A percentile compares a stretch with the other conserved stretches of the same genome.
Evolutionary conservation across 306 rosid species (phyloP).

Genomic region (Trifolium dubium): DNA sequence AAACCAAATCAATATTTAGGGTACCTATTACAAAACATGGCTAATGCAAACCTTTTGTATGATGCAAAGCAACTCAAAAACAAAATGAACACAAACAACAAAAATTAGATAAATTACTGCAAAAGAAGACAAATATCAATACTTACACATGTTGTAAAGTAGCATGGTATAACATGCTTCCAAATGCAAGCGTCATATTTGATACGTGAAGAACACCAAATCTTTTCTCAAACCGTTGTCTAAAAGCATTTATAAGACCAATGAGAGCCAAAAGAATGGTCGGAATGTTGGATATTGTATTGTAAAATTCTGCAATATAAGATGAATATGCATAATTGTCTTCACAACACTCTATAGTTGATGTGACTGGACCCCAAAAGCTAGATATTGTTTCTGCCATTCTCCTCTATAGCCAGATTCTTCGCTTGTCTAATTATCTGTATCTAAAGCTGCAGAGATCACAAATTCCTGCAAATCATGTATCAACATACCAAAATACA

Average conservation of each 20-base stretch:
- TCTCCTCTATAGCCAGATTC: conserved; percentile 40
- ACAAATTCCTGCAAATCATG: conserved; percentile 51
- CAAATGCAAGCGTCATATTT: conserved; percentile 84
- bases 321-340: conserved; percentile 74
- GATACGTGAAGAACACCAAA: conserved; percentile 89
- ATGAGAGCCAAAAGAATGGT: conserved; percentile 82
- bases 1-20: neutral
- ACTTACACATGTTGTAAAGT: conserved; percentile 86
- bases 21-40: neutral
- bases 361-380: conserved; percentile 95
- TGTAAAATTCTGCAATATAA: conserved; percentile 86
- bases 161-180: conserved; percentile 92
- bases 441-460: conserved; percentile 42
- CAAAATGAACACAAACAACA: conserved; percentile 8
- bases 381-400: conserved; percentile 74
- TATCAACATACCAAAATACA: conserved; percentile 37
- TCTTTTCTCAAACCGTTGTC: conserved; percentile 94
- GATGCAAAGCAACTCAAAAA: conserved; percentile 5
- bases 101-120: conserved; percentile 17
- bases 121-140: conserved; percentile 23
- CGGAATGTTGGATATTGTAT: conserved; percentile 85
- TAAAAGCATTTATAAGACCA: conserved; percentile 82
- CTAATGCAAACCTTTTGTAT: conserved; percentile 26
- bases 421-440: conserved; percentile 31
- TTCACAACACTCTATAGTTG: conserved; percentile 86